These are phyloP conservation scores for Hippophae gyantsensis DNA, from an alignment of 306 rosid genomes.

Conservation along the genomic window DNA sequence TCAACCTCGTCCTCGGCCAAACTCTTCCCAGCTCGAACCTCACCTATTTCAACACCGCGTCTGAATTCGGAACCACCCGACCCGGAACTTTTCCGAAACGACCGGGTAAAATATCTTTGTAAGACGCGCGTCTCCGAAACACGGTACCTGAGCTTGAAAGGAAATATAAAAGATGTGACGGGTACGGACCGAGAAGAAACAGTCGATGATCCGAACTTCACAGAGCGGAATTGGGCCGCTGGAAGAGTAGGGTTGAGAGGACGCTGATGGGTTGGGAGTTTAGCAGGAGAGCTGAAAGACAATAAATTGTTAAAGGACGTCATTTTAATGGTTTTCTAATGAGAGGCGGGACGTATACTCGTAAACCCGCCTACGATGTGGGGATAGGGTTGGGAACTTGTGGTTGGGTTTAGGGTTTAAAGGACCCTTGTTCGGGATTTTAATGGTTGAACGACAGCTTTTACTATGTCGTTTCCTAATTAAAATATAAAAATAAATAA, in stretches of 20 bases:
- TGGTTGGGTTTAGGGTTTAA: too few relatives aligned
- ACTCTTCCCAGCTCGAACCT: constrained; percentile 39
- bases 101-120: constrained; percentile 35
- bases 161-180: constrained; percentile 40
- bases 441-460: too few relatives aligned
- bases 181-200: constrained; percentile 24
- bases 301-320: too few relatives aligned
- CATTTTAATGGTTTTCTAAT: too few relatives aligned
- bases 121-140: background rate
- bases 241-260: constrained; percentile 38
- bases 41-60: constrained; percentile 15
- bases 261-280: constrained; percentile 52
- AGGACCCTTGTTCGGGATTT: too few relatives aligned
- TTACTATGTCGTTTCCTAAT: too few relatives aligned
- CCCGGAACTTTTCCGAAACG: constrained; percentile 20
- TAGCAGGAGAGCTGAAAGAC: constrained; percentile 19
- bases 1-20: constrained; percentile 76
- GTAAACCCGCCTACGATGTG: too few relatives aligned
- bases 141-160: constrained; percentile 36
- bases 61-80: constrained; percentile 21
- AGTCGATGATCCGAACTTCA: constrained; percentile 29
- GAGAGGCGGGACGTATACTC: too few relatives aligned
- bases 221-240: constrained; percentile 21
- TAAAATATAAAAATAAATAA: too few relatives aligned
- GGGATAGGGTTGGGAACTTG: too few relatives aligned